A percentile compares a stretch with the other conserved stretches of the same genome.
Conservation (phyloP, 495 filamentous ascomycete genomes). For the Annulohypoxylon maeteangense region DNA sequence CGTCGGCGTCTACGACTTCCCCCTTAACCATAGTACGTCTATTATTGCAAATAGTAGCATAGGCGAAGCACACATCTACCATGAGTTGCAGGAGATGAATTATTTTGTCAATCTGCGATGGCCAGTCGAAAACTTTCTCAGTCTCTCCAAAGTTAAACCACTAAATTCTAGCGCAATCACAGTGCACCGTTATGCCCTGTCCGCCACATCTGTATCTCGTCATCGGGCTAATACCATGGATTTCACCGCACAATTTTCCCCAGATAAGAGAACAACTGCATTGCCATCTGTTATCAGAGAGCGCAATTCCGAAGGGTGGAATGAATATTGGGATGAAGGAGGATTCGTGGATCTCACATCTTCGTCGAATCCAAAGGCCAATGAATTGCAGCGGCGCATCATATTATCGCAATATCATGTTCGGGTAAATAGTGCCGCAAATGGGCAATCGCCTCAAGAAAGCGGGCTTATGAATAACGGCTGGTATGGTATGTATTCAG, state of each 20-base stretch:
- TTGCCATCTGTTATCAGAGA: conserved; percentile 26
- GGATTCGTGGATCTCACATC: conserved; percentile 60
- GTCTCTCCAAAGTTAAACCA: conserved; percentile 27
- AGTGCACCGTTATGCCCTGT: conserved; percentile 38
- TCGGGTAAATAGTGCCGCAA: conserved; percentile 56
- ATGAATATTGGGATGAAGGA: conserved; percentile 56
- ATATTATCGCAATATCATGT: conserved; percentile 62
- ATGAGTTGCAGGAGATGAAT: conserved; percentile 51
- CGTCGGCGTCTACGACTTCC: conserved; percentile 49
- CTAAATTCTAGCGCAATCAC: conserved; percentile 20
- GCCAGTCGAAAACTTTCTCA: conserved; percentile 44
- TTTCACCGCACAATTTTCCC: conserved; percentile 41
- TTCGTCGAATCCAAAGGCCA: conserved; percentile 50
- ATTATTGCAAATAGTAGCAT: conserved; percentile 13
- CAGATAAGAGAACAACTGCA: conserved; percentile 22
- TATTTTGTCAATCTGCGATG: conserved; percentile 53
- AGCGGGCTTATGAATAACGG: conserved; percentile 57
- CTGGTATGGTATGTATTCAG: conserved; percentile 51
- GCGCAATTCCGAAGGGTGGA: conserved; percentile 47
- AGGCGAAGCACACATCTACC: conserved; percentile 47
- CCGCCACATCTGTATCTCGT: conserved; percentile 13
- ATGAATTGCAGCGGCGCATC: conserved; percentile 61
- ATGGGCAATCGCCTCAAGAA: conserved; percentile 52
- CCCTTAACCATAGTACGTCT: conserved; percentile 45
- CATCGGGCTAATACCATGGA: conserved; percentile 22